Conservation (phyloP, 768 basidiomycete species). For the Fistulinella prunicolor region DNA sequence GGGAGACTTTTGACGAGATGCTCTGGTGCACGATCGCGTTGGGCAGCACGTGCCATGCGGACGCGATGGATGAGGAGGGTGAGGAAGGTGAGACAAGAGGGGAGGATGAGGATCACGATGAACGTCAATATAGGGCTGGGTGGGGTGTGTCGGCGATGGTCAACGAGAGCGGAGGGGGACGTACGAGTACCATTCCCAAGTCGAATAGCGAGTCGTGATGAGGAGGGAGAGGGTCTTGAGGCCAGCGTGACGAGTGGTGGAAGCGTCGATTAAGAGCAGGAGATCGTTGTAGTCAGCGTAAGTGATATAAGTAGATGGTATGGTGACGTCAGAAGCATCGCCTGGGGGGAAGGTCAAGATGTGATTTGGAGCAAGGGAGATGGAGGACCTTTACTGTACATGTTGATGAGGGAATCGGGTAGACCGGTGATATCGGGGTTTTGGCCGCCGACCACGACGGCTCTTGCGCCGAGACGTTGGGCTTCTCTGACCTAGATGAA, state of each 20-base stretch:
- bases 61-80: conserved; percentile 89
- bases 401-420: conserved; percentile 79
- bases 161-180: conserved; percentile 20
- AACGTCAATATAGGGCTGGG: conserved; percentile 81
- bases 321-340: conserved; percentile 81
- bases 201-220: conserved; percentile 75
- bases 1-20: conserved; percentile 75
- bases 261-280: conserved; percentile 61
- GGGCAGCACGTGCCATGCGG: conserved; percentile 76
- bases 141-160: conserved; percentile 5
- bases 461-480: conserved; percentile 71
- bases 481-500: conserved; percentile 49
- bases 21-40: conserved; percentile 81
- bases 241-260: conserved; percentile 79
- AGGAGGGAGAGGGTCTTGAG: conserved; percentile 70
- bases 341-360: conserved; percentile 39
- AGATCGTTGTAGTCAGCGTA: conserved; percentile 77
- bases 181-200: conserved; percentile 93
- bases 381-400: conserved; percentile 85
- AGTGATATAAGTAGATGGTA: conserved; percentile 86
- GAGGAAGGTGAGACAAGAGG: conserved; percentile 83
- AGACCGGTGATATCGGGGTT: conserved; percentile 60
- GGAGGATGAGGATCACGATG: conserved; percentile 83
- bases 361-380: conserved; percentile 25
- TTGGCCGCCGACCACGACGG: conserved; percentile 89